phyloP scores from a whole-genome alignment of 208 protist genomes.

The Paratrypanosoma confusum region DNA sequence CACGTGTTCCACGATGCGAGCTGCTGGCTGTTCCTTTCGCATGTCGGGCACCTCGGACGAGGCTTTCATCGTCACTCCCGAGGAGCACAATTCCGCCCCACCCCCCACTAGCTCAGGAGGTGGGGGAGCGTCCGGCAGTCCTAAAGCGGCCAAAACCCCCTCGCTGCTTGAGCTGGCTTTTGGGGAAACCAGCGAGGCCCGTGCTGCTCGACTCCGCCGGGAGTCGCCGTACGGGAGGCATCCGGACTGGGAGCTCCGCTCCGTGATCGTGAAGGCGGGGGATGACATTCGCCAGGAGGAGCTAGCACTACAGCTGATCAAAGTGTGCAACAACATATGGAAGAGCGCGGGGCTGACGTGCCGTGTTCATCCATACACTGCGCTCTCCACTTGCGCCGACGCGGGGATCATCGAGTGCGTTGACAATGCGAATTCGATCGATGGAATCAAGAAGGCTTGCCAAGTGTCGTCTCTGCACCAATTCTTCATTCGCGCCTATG shows the following conservation, averaged over 20 bases:
- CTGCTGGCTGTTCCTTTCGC: slow-evolving; percentile 49
- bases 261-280: slow-evolving; percentile 87
- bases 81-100: background rate
- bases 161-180: slow-evolving; percentile 35
- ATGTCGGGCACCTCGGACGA: slow-evolving; percentile 33
- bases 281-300: slow-evolving; percentile 91
- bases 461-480: slow-evolving; percentile 48
- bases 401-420: slow-evolving; percentile 85
- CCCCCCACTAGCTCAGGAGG: background rate
- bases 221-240: slow-evolving; percentile 68
- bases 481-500: slow-evolving; percentile 76
- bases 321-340: slow-evolving; percentile 77
- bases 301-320: slow-evolving; percentile 87
- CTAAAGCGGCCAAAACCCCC: background rate
- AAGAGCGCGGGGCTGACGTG: slow-evolving; percentile 73
- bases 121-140: background rate
- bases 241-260: slow-evolving; percentile 73
- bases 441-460: slow-evolving; percentile 84
- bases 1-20: slow-evolving; percentile 38
- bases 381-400: slow-evolving; percentile 61
- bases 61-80: slow-evolving; percentile 16
- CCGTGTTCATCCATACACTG: slow-evolving; percentile 62
- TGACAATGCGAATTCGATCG: slow-evolving; percentile 78
- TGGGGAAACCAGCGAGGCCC: slow-evolving; percentile 44
- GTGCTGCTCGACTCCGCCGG: slow-evolving; percentile 32